Percentiles rank a stretch among this genome's conserved stretches.
These are phyloP conservation scores for Leishmania lainsoni DNA, from an alignment of 208 protist species.

Conservation along the genomic window DNA sequence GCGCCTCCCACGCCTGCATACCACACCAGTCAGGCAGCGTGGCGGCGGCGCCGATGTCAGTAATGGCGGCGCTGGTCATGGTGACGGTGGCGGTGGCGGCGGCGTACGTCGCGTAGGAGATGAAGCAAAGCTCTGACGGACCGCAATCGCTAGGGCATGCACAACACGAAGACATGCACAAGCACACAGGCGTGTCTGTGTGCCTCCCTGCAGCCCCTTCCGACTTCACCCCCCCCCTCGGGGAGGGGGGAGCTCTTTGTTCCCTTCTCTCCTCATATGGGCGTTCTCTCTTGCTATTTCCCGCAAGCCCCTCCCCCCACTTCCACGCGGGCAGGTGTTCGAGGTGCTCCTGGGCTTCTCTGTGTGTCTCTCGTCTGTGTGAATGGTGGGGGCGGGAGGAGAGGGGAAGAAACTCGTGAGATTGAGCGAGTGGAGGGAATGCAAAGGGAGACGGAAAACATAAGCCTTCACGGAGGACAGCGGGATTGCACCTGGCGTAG, in stretches of 20 bases:
- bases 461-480: too few species aligned
- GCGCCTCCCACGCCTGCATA: constrained; percentile 18
- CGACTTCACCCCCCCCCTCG: too few species aligned
- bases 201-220: not conserved
- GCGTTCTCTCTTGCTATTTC: not conserved
- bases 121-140: not conserved
- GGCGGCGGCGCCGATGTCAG: not conserved
- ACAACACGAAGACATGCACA: not conserved
- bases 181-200: not conserved
- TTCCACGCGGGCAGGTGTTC: not conserved
- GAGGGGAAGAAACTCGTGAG: too few species aligned
- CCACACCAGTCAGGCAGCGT: not conserved
- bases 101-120: not conserved
- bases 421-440: too few species aligned
- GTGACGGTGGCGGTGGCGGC: not conserved
- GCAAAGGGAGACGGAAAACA: too few species aligned
- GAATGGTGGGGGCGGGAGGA: too few species aligned
- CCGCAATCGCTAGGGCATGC: not conserved
- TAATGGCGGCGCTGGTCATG: not conserved
- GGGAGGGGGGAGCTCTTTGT: not conserved
- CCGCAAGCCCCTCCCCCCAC: not conserved
- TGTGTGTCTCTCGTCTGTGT: too few species aligned
- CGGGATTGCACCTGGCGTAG: too few species aligned
- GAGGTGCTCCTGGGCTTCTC: too few species aligned
- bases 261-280: not conserved